Base-by-base conservation (phyloP, 176 grass and related monocot genomes). In the Carex scoparia region DNA sequence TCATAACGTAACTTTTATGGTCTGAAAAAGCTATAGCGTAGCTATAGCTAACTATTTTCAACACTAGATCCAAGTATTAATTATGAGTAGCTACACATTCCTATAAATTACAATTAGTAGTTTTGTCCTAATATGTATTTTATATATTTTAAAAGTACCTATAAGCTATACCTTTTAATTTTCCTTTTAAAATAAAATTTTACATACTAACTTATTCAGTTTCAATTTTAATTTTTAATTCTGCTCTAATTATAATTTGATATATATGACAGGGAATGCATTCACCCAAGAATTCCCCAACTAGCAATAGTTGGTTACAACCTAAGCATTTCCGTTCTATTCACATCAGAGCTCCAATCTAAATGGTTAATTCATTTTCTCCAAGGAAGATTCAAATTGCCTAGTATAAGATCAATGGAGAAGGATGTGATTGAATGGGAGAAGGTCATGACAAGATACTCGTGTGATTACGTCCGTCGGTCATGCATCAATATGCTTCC, bases 271-370 rank as follows among this genome's bases (percentile, higher is more conserved):
- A 92, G 86, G 81, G 87, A 90, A 79, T 86, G 84, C 83, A 90
- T 94, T 70, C 90, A 94, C 46, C 92, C 92, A 5, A 85, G 85
- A 33, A 92, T 94, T 57, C 92, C 92, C 0, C 90, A 92, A 49
- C 84, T 94, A 1, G 88, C 74, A 0, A 51, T 94, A 27, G 32
- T 94, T 0, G 92, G 90, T n/a, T 94, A 94, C 56, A 86, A 83
- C 5, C 84, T 92, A 72, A 94, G 92, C 49, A 15, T 92, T n/a
- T 8, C 84, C 3, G 90, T 92, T 61, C 80, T 94, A 13, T 92
- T 90, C 86, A 94, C 90, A 5, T 61, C 86, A 5, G 90, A 94
- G 7, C 14, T 92, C 14, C 32, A 37, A 2, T 73, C 88, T n/a
- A 92, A 88, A 48, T 94, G 90, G 92, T n/a, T 94, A 63, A 72